Conservation (phyloP, 768 basidiomycete species). For the Pisolithus albus region DNA sequence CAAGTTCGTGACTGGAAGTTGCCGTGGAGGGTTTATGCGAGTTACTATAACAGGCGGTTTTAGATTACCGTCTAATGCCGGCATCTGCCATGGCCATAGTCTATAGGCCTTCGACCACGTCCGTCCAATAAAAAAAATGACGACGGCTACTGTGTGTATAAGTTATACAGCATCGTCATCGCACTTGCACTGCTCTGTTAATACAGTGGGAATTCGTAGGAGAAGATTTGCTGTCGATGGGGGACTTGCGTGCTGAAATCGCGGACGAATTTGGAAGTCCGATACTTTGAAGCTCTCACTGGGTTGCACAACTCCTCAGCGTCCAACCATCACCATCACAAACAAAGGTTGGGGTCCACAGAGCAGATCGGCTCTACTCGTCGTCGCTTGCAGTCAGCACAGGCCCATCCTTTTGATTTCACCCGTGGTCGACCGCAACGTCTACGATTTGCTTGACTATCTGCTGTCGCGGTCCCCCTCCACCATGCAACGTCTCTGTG, state of each 20-base stretch:
- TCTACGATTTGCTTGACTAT: neutral
- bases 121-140: neutral
- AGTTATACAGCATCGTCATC: too few relatives aligned
- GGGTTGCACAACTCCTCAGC: constrained; percentile 27
- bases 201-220: too few relatives aligned
- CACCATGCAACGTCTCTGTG: constrained; percentile 60
- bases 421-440: neutral
- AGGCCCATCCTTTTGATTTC: constrained; percentile 4
- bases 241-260: constrained; percentile 13
- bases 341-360: constrained; percentile 20
- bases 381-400: constrained; percentile 1
- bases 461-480: neutral
- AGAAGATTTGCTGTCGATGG: too few relatives aligned
- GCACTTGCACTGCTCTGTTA: too few relatives aligned
- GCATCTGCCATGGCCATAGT: constrained; percentile 14
- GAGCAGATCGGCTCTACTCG: neutral
- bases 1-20: constrained; percentile 70
- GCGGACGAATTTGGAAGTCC: constrained; percentile 30
- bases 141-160: too few relatives aligned
- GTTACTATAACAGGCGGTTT: constrained; percentile 39
- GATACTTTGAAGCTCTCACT: constrained; percentile 25
- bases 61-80: constrained; percentile 24
- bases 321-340: constrained; percentile 28
- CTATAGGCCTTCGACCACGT: neutral
- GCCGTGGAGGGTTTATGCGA: constrained; percentile 63